A percentile compares a stretch with the other conserved stretches of the same genome.
Evolutionary conservation across 2,329 filamentous ascomycete genomes (phyloP).

Genomic region (Colletotrichum abscissum): DNA sequence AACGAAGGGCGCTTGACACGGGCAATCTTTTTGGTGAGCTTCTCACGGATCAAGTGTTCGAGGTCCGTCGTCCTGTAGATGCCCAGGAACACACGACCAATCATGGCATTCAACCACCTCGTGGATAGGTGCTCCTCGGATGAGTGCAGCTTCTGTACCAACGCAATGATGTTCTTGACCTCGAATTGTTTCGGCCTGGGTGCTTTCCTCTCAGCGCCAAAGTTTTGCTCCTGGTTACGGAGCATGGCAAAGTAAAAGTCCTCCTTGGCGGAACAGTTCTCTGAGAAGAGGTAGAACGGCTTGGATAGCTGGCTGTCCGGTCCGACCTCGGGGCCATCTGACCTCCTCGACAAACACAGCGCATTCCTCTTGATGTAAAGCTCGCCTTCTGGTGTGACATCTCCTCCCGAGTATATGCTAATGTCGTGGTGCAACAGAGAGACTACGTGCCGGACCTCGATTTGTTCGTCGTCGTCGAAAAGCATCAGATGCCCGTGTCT

Average conservation of each 20-base stretch:
- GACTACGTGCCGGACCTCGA: slow-evolving; percentile 96
- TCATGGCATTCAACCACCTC: slow-evolving; percentile 91
- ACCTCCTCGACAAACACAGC: slow-evolving; percentile 79
- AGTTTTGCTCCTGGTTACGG: slow-evolving; percentile 80
- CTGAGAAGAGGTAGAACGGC: slow-evolving; percentile 93
- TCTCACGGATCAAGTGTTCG: slow-evolving; percentile 81
- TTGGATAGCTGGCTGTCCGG: slow-evolving; percentile 72
- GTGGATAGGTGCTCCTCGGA: slow-evolving; percentile 92
- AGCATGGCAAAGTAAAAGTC: slow-evolving; percentile 97
- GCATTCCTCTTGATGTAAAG: slow-evolving; percentile 96
- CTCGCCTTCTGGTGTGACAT: slow-evolving; percentile 86
- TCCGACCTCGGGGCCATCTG: slow-evolving; percentile 62
- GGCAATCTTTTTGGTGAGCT: slow-evolving; percentile 96
- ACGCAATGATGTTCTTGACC: slow-evolving; percentile 84
- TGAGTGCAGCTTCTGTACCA: slow-evolving; percentile 91
- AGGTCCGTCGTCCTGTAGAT: slow-evolving; percentile 87
- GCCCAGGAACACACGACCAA: slow-evolving; percentile 89
- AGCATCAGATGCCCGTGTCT: slow-evolving; percentile 97
- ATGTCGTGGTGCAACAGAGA: slow-evolving; percentile 90
- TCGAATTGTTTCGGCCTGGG: slow-evolving; percentile 83
- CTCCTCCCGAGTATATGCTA: slow-evolving; percentile 84
- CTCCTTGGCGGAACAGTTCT: slow-evolving; percentile 96
- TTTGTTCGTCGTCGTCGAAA: slow-evolving; percentile 93
- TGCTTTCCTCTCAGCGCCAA: slow-evolving; percentile 64
- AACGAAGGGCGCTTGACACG: slow-evolving; percentile 93